Conservation (phyloP, 2,329 filamentous ascomycete species). For the Celoporthe dispersa region DNA sequence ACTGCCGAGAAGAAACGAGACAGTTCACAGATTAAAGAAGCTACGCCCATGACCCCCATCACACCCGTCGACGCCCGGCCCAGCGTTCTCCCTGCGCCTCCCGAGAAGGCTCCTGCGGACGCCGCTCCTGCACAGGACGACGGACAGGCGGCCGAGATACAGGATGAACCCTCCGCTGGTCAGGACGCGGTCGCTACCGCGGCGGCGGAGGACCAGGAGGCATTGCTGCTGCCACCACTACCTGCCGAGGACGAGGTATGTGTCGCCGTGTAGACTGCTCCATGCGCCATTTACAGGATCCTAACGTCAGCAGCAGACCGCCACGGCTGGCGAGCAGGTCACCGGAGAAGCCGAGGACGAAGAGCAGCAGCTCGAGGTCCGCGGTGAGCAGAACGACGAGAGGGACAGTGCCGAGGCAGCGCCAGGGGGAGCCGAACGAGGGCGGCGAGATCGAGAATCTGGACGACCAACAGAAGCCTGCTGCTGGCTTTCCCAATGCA, state of each 20-base stretch:
- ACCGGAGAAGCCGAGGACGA: constrained; percentile 29
- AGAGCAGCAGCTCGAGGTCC: constrained; percentile 23
- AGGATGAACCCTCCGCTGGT: constrained; percentile 1
- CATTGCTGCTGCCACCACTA: constrained; percentile 16
- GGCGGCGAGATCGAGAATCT: constrained; percentile 39
- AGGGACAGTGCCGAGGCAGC: constrained; percentile 32
- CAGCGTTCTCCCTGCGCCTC: constrained; percentile 32
- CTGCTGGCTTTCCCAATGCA: constrained; percentile 33
- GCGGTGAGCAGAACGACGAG: constrained; percentile 19
- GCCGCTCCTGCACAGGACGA: constrained; percentile 8
- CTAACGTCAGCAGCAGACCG: constrained; percentile 18
- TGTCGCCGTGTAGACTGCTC: no score
- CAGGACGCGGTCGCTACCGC: constrained; percentile 20
- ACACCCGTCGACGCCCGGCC: constrained; percentile 48
- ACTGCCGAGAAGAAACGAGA: constrained; percentile 90
- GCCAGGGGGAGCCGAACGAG: constrained; percentile 35
- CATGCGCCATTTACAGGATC: not conserved
- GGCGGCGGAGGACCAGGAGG: constrained; percentile 16
- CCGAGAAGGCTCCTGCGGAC: constrained; percentile 16
- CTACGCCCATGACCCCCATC: constrained; percentile 45
- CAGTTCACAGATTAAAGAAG: constrained; percentile 59
- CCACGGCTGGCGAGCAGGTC: constrained; percentile 8
- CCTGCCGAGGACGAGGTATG: constrained; percentile 28
- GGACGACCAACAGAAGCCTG: constrained; percentile 36
- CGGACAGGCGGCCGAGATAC: constrained; percentile 17